These are phyloP conservation scores for Fusarium robinianum DNA, from an alignment of 2,329 filamentous ascomycete species.

Conservation along the genomic window DNA sequence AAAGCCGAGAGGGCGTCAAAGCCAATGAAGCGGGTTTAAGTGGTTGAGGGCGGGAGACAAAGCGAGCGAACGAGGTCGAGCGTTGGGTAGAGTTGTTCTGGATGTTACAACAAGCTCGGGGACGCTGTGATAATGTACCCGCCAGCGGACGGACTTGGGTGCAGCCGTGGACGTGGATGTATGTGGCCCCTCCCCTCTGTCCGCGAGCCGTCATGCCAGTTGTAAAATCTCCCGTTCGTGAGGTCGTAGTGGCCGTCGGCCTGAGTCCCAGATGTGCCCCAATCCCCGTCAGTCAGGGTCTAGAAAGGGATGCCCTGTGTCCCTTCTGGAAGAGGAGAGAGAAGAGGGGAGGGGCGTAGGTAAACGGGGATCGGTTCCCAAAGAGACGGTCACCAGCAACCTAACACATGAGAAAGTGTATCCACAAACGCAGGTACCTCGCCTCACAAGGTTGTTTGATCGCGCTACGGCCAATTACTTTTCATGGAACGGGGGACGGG, in stretches of 20 bases:
- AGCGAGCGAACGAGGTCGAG: conserved; percentile 25
- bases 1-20: conserved; percentile 31
- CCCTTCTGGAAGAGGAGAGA: conserved; percentile 32
- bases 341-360: conserved; percentile 24
- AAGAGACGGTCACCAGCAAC: conserved; percentile 16
- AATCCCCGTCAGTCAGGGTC: conserved; percentile 26
- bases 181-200: conserved; percentile 21
- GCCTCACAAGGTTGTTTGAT: conserved; percentile 36
- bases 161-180: conserved; percentile 19
- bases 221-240: conserved; percentile 23
- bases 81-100: conserved; percentile 29
- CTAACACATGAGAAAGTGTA: conserved; percentile 25
- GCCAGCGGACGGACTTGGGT: conserved; percentile 23
- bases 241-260: conserved; percentile 25
- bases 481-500: no score
- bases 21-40: conserved; percentile 30
- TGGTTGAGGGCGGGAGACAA: conserved; percentile 33
- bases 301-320: conserved; percentile 26
- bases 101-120: conserved; percentile 32
- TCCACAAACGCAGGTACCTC: conserved; percentile 35
- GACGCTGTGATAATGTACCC: conserved; percentile 37
- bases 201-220: conserved; percentile 33
- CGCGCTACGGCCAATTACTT: conserved; percentile 29
- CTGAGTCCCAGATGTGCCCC: conserved; percentile 30
- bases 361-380: conserved; percentile 20